Percentiles rank a stretch among this genome's conserved stretches.
These are phyloP conservation scores for Diplogelasinospora grovesii DNA, from an alignment of 495 filamentous ascomycete genomes.

Conservation along the genomic window DNA sequence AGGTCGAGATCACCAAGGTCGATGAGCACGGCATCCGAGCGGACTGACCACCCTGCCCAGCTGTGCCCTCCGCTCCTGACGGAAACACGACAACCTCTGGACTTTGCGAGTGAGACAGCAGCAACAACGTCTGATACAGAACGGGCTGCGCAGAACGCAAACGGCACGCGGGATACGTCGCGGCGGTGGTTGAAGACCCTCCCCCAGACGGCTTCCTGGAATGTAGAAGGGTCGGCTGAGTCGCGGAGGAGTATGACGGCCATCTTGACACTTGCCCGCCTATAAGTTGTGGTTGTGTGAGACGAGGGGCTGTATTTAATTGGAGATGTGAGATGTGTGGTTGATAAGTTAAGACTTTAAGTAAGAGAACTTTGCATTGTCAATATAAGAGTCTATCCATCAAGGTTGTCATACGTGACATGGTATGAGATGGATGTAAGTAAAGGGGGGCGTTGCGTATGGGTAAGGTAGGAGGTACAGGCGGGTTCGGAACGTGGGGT, in stretches of 20 bases:
- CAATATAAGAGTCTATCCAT: no score
- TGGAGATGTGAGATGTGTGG: no score
- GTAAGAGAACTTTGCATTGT: no score
- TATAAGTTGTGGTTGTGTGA: no score
- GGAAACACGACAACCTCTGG: conserved; percentile 34
- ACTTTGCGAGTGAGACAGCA: conserved; percentile 38
- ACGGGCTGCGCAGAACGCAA: conserved; percentile 39
- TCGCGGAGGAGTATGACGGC: conserved; percentile 11
- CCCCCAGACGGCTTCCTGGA: conserved; percentile 20
- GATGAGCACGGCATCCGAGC: conserved; percentile 44
- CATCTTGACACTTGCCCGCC: no score
- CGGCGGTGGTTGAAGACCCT: conserved; percentile 28
- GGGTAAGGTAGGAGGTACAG: no score
- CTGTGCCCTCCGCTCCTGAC: conserved; percentile 51
- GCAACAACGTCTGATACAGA: conserved; percentile 32
- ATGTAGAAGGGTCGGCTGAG: conserved; percentile 10
- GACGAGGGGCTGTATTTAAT: no score
- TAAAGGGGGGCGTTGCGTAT: no score
- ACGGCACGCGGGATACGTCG: conserved; percentile 30
- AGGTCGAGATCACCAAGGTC: conserved; percentile 35
- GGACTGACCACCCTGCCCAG: conserved; percentile 48
- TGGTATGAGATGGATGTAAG: no score
- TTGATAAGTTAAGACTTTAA: no score
- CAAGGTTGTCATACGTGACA: no score
- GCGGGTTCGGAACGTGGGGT: no score